Evolutionary conservation across 2,329 filamentous ascomycete species (phyloP), one percentile per base, ranked within the genome.

Genomic region (Phoma sp.): DNA sequence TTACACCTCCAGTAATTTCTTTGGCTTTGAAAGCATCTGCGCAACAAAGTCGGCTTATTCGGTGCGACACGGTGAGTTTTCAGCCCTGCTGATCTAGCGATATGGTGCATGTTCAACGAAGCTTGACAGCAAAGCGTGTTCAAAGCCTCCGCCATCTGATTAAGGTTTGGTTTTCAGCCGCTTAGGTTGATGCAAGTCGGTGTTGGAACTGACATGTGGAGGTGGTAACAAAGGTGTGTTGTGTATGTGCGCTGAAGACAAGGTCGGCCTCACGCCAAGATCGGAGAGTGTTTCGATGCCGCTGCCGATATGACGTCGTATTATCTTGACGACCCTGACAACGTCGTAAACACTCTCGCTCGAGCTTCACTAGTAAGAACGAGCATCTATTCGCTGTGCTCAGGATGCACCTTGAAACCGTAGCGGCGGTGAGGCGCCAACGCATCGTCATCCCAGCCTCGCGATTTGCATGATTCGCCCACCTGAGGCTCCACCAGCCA

Each of bases 361-460:
- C 36, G 21, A 39, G 32, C 32, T n/a, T 31, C 32, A 31, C 9
- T 36, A 6, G 13, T 15, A 35, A 44, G 4, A 12, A 27, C 37
- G 32, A 24, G 15, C 24, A 6, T 45, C 51, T 15, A 51, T 55
- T 55, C 37, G 46, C 25, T 51, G 21, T n/a, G 17, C 22, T 22
- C 19, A 17, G 19, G 27, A 51, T 47, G 48, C 15, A 15, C 50
- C 60, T 39, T 62, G 61, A 45, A 43, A 45, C 44, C 31, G 47
- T 49, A 50, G 50, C 57, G 60, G 57, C 62, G 58, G 60, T 65
- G 64, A 65, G 52, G 48, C 57, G 64, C 65, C 63, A 69, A 61
- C 63, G 54, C 70, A 73, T 61, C 62, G 41, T 58, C 61, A 64
- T 67, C 65, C 71, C 71, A 73, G 67, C 71, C 71, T 62, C 71